Percentiles rank a stretch among this genome's conserved stretches.
Conservation (phyloP, 805 yeast genomes). For the Debaryomyces tyrocola region DNA sequence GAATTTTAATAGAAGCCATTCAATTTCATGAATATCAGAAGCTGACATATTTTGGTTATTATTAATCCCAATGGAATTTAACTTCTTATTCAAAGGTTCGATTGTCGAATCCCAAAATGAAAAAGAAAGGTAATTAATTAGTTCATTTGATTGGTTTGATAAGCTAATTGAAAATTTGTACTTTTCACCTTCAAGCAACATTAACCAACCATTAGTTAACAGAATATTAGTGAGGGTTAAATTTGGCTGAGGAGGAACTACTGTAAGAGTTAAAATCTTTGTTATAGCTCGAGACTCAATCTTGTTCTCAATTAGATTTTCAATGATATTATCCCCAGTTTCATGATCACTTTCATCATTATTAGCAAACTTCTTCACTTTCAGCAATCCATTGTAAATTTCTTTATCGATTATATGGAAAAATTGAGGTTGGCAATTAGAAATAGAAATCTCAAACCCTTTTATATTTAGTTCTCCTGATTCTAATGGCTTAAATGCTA, state of each 20-base stretch:
- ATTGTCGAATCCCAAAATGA: slow-evolving; percentile 72
- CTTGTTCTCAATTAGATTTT: slow-evolving; percentile 25
- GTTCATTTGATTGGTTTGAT: slow-evolving; percentile 57
- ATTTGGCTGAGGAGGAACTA: slow-evolving; percentile 57
- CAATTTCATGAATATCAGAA: slow-evolving; percentile 72
- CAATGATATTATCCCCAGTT: slow-evolving; percentile 12
- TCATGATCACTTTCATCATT: slow-evolving; percentile 6
- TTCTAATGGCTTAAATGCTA: slow-evolving; percentile 49
- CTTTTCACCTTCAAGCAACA: slow-evolving; percentile 79
- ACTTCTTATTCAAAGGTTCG: slow-evolving; percentile 58
- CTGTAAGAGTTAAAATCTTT: slow-evolving; percentile 26
- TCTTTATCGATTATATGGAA: slow-evolving; percentile 43
- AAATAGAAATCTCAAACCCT: slow-evolving; percentile 52
- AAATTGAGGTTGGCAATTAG: slow-evolving; percentile 47
- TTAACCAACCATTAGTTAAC: slow-evolving; percentile 63
- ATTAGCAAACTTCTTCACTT: slow-evolving; percentile 10
- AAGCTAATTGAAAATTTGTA: slow-evolving; percentile 50
- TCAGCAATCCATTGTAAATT: slow-evolving; percentile 9
- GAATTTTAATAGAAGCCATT: slow-evolving; percentile 59
- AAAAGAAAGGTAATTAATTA: slow-evolving; percentile 58
- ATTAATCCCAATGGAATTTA: slow-evolving; percentile 31
- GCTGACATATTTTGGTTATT: slow-evolving; percentile 43
- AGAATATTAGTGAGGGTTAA: slow-evolving; percentile 52
- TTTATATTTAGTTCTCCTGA: slow-evolving; percentile 50
- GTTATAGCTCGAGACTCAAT: slow-evolving; percentile 16